Base-by-base conservation (phyloP, 179 eudicot genomes). In the Camellia oleifera region DNA sequence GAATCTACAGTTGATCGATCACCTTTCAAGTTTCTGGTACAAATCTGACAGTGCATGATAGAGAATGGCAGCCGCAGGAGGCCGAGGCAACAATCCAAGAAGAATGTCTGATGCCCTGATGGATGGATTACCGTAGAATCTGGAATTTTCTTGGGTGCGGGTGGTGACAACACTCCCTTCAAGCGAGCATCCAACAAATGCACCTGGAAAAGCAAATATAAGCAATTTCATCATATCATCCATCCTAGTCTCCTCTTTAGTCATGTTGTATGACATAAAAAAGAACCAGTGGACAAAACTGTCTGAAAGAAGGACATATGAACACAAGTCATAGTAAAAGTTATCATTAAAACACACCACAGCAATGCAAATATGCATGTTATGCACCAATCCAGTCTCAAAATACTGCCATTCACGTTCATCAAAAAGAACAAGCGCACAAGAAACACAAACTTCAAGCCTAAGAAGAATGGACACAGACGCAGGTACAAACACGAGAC, bases 161-260 rank as follows among this genome's bases (percentile, higher is more conserved):
- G 94, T 91, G 65, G 96, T 89, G 4, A 92, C 90, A 17, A 93
- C 17, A 65, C 91, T 92, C 74, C 97, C 92, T 88, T 93, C 96
- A 7, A 93, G 84, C 53, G 97, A 90, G 82, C 97, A 93, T n/a
- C 97, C 97, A 26, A 90, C 88, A 83, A 92, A 93, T 52, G 97
- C 97, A 84, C 97, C 97, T 93, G 85, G 69, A 82, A 73, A 73
- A 4, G 46, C 64, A 73, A 32, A 32, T 32, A 32, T 32, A 32
- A 32, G 40, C 40, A 32, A 32, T 32, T 32, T 18, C 2, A 69
- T 48, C 52, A 48, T 48, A 48, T 48, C 52, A 48, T 48, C 40
- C 40, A 32, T 32, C 40, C 40, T 32, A 32, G 40, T 32, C 40
- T 32, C 40, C 40, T 32, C 40, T 32, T 32, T 32, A 32, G 40